Evolutionary conservation across 352 stramenopile genomes (phyloP).

Genomic region (Phytophthora lateralis): DNA sequence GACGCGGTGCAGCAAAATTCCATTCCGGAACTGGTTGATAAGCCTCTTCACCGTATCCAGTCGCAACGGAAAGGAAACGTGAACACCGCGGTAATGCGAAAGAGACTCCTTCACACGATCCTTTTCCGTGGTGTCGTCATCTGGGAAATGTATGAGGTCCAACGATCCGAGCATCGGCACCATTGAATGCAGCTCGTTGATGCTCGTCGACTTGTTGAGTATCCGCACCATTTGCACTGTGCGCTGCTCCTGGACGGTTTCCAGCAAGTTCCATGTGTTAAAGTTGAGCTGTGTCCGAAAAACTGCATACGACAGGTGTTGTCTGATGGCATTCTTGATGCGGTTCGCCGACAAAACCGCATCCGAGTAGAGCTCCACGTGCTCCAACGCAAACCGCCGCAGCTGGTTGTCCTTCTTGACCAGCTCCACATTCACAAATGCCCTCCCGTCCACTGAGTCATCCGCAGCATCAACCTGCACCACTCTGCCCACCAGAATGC

Average conservation of each 20-base stretch:
- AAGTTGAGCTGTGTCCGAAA: slow-evolving; percentile 87
- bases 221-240: slow-evolving; percentile 88
- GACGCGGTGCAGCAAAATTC: slow-evolving; percentile 77
- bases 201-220: slow-evolving; percentile 83
- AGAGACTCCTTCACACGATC: slow-evolving; percentile 68
- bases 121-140: slow-evolving; percentile 57
- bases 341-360: slow-evolving; percentile 78
- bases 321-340: slow-evolving; percentile 79
- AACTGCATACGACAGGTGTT: slow-evolving; percentile 74
- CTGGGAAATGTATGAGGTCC: slow-evolving; percentile 55
- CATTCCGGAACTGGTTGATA: slow-evolving; percentile 86
- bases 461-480: slow-evolving; percentile 67
- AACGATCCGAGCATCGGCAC: slow-evolving; percentile 75
- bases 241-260: slow-evolving; percentile 82
- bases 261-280: slow-evolving; percentile 84
- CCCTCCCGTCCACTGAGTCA: slow-evolving; percentile 56
- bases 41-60: slow-evolving; percentile 82
- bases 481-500: slow-evolving; percentile 64
- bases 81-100: slow-evolving; percentile 72
- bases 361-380: slow-evolving; percentile 83
- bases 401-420: slow-evolving; percentile 54
- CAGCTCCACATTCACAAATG: slow-evolving; percentile 66
- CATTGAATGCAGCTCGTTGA: slow-evolving; percentile 83
- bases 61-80: slow-evolving; percentile 73
- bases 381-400: slow-evolving; percentile 60